Evolutionary conservation across 495 filamentous ascomycete species (phyloP), one percentile per base, ranked within the genome.

Genomic region (Penicillium tannophilum): DNA sequence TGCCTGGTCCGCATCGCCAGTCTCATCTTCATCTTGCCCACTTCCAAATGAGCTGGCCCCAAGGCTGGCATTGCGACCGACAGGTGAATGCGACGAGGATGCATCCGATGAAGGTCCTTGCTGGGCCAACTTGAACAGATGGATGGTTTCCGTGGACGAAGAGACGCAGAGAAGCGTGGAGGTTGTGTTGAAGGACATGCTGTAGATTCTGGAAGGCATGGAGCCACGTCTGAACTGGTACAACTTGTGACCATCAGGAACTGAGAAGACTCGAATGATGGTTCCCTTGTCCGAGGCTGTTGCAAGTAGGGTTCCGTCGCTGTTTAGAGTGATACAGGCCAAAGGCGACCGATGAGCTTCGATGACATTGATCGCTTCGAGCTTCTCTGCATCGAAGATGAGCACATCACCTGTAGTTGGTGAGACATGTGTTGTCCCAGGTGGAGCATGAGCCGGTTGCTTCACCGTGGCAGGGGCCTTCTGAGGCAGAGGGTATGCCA

Each of bases 101-200:
- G 63, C 70, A 30, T 77, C 73, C 43, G 64, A 64, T 16, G 63
- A 57, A 30, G 70, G 63, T 5, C 71, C 63, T 56, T 71, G 75
- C 11, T 74, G 72, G 42, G 75, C 80, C 44, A 98, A 78, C 43
- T 93, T 91, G 75, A 98, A 98, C 50, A 98, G 87, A 67, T 98
- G 94, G n/a, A 98, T 89, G 12, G 94, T 98, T 66, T 98, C 95
- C 0, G 92, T 93, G 2, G 91, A 91, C 10, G 93, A 97, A 12
- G 93, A 97, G 54, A 98, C 92, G 65, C 92, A 96, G 36, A 98
- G 86, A 3, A 98, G 82, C 7, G 93, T 94, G 4, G 92, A 95
- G 33, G 89, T 92, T 16, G 91, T 84, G 71, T 98, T 98, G 79
- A 98, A 98, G n/a, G 91, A 94, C 94, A 98, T 97, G 85, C 92